phyloP scores from a whole-genome alignment of 129 eudicot species.

The Gnaphalium uliginosum region DNA sequence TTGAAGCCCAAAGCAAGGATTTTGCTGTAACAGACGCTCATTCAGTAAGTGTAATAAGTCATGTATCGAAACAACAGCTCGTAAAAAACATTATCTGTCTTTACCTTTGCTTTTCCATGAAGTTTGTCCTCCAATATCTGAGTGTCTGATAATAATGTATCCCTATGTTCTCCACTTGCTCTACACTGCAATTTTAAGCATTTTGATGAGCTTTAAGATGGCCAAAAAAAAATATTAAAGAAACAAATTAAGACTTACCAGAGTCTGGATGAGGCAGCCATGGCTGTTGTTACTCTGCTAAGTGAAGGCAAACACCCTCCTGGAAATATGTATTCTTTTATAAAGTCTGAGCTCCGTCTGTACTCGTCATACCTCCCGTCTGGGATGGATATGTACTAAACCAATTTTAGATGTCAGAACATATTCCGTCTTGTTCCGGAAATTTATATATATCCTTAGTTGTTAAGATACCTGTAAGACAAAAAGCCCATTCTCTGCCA shows the following conservation, averaged over 20 bases:
- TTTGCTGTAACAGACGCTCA: slow-evolving; percentile 37
- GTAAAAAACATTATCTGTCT: background rate
- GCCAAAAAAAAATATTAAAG: background rate
- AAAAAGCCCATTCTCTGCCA: slow-evolving; percentile 65
- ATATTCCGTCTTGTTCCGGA: background rate
- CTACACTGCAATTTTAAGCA: slow-evolving; percentile 52
- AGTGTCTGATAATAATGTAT: slow-evolving; percentile 85
- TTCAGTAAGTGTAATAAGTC: background rate
- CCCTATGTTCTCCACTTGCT: slow-evolving; percentile 89
- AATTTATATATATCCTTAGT: background rate
- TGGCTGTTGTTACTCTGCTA: slow-evolving; percentile 82
- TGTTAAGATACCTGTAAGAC: slow-evolving; percentile 61
- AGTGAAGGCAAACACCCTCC: slow-evolving; percentile 92
- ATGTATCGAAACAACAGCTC: background rate
- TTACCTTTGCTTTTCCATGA: slow-evolving; percentile 69
- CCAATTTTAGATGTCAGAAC: background rate
- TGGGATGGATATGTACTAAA: slow-evolving; percentile 81
- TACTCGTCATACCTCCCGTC: slow-evolving; percentile 80
- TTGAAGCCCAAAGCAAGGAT: slow-evolving; percentile 72
- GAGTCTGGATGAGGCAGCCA: slow-evolving; percentile 82
- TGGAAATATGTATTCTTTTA: slow-evolving; percentile 88
- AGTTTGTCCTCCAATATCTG: slow-evolving; percentile 78
- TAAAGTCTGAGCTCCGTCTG: slow-evolving; percentile 74
- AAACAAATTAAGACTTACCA: slow-evolving; percentile 41
- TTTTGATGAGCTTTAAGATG: background rate